Evolutionary conservation across 2,329 filamentous ascomycete genomes (phyloP), one percentile per base, ranked within the genome.

Genomic region (Aspergillus floridensis): DNA sequence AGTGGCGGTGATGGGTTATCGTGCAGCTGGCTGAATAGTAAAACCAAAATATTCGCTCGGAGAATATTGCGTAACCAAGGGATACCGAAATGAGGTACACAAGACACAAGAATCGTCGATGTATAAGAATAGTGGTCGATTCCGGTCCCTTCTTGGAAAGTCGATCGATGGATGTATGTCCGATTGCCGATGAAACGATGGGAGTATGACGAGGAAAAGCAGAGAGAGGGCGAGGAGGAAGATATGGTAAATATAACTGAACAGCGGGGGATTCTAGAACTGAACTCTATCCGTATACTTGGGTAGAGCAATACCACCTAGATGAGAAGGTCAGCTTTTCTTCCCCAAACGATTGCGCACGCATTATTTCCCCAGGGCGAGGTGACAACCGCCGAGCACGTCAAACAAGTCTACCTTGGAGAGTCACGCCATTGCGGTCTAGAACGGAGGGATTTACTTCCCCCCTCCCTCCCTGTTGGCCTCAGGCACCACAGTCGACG

Each of bases 1-100:
- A 57, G 46, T 22, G 47, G 57, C 32, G 56, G 47, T 47, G 44
- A 55, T 61, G 60, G 44, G 41, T 19, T 59, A 56, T 53, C 57
- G 56, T 49, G 53, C 49, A 54, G 60, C 59, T 31, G 57, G 50
- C 49, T 48, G 44, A 46, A 35, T 48, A 16, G 32, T 35, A 35
- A 49, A 55, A 2, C 41, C 14, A 58, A 57, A 21, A 44, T 63
- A 65, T 57, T 59, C 54, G 52, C 61, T 63, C 63, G 61, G 63
- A 59, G 58, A 57, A 56, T 66, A 55, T 56, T 50, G 49, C 56
- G 56, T 57, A 44, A 53, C 38, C 54, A 57, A 60, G 54, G 54
- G 60, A 58, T 58, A 48, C 50, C 26, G 38, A 35, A 53, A 47
- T 38, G 16, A 38, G 31, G 32, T 35, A 35, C 32, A 26, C 48